These are phyloP conservation scores for Suhomyces faveliae DNA, from an alignment of 805 yeast genomes.

Conservation along the genomic window DNA sequence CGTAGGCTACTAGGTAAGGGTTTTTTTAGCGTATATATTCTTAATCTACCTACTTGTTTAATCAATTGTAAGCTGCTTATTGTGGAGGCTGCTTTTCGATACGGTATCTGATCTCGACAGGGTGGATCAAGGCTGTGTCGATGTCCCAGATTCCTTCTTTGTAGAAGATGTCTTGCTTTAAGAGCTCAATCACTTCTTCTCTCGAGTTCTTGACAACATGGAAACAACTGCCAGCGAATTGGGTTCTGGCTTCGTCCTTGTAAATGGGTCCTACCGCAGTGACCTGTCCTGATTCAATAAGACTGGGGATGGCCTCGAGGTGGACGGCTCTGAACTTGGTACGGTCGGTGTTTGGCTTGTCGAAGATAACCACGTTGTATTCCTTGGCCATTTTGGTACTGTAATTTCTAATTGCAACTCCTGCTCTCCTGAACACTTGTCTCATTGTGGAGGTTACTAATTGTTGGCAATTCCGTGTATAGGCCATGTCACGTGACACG, in stretches of 20 bases:
- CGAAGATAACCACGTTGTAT: constrained; percentile 61
- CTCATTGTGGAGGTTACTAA: background rate
- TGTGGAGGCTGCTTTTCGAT: constrained; percentile 30
- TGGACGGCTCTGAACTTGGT: constrained; percentile 52
- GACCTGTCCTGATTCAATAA: constrained; percentile 37
- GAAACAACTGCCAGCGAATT: constrained; percentile 68
- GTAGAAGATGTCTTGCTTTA: constrained; percentile 63
- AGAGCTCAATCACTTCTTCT: constrained; percentile 62
- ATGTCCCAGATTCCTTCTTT: constrained; percentile 76
- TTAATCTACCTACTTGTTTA: no score
- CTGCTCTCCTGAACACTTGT: background rate
- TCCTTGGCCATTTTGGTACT: constrained; percentile 17
- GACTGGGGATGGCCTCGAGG: constrained; percentile 45
- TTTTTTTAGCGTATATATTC: background rate
- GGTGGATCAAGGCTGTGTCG: constrained; percentile 57
- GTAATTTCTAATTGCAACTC: background rate
- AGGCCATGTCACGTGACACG: background rate
- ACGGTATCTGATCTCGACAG: constrained; percentile 41
- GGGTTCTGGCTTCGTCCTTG: constrained; percentile 40
- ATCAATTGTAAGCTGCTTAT: no score
- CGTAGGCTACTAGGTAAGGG: constrained; percentile 61
- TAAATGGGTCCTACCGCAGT: constrained; percentile 45
- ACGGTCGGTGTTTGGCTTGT: constrained; percentile 65
- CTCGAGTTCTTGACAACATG: constrained; percentile 62
- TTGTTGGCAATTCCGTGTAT: background rate